phyloP scores from a whole-genome alignment of 352 stramenopile species.

The Globisporangium uncinulatum region DNA sequence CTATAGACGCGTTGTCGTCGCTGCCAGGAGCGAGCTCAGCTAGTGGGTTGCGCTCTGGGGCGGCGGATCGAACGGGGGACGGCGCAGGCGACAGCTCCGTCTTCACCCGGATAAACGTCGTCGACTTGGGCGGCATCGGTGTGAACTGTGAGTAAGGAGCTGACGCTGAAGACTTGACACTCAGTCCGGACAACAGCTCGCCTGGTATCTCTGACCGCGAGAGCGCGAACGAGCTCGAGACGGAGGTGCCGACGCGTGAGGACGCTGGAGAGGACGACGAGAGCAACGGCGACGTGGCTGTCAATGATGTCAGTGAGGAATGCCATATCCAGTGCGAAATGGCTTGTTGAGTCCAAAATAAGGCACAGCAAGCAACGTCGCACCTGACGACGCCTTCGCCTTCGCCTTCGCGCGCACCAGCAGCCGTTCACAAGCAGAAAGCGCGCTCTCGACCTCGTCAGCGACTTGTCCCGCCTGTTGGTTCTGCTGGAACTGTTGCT shows the following conservation, averaged over 20 bases:
- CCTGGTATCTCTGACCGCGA: neutral
- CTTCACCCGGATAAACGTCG: conserved; percentile 7
- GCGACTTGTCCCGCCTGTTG: conserved; percentile 36
- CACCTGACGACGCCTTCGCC: neutral
- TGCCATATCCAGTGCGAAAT: neutral
- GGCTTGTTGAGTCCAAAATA: neutral
- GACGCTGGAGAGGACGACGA: neutral
- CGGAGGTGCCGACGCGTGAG: neutral
- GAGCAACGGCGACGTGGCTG: neutral
- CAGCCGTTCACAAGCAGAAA: conserved; percentile 48
- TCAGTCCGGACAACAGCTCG: neutral
- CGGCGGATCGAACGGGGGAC: neutral
- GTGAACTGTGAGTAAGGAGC: neutral
- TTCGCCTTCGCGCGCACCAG: conserved; percentile 18
- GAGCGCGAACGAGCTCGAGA: neutral
- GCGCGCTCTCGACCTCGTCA: conserved; percentile 46
- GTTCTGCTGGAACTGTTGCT: conserved; percentile 14
- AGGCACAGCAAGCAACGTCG: neutral
- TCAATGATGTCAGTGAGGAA: neutral
- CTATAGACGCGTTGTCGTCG: neutral
- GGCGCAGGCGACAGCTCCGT: neutral
- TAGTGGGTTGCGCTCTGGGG: neutral
- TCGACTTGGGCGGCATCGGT: neutral
- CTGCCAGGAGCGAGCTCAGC: conserved; percentile 10
- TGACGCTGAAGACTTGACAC: neutral